A percentile compares a stretch with the other conserved stretches of the same genome.
Evolutionary conservation across 164 flowering plant species (phyloP).

Genomic region (Cinnamomum chago): DNA sequence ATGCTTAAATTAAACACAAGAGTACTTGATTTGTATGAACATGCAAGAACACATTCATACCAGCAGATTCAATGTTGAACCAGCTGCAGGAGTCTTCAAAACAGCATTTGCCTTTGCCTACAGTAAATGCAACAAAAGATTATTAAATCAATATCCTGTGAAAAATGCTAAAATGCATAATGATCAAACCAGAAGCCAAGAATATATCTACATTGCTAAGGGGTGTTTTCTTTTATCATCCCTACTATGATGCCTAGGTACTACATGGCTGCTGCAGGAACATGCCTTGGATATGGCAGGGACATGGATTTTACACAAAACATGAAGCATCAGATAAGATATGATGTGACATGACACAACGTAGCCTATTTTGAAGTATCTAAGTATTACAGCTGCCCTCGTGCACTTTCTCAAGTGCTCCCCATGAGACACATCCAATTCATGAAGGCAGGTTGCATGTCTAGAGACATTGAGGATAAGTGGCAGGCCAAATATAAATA

Average conservation of each 20-base stretch:
- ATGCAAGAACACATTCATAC: slow-evolving; percentile 31
- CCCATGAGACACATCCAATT: too few relatives aligned
- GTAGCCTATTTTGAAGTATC: neutral
- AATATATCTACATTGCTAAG: neutral
- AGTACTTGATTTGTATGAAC: neutral
- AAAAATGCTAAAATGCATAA: neutral
- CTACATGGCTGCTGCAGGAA: neutral
- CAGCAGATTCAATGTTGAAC: slow-evolving; percentile 61
- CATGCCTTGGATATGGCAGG: neutral
- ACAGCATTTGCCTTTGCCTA: slow-evolving; percentile 76
- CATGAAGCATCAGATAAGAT: too few relatives aligned
- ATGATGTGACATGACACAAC: neutral
- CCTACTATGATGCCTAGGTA: neutral
- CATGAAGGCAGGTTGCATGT: too few relatives aligned
- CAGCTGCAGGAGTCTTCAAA: slow-evolving; percentile 54
- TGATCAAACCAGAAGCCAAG: neutral
- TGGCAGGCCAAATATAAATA: too few relatives aligned
- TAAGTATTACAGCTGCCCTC: too few relatives aligned
- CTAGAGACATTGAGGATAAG: too few relatives aligned
- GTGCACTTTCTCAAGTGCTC: neutral
- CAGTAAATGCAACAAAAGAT: slow-evolving; percentile 1
- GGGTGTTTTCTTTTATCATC: too few relatives aligned
- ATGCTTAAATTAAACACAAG: neutral
- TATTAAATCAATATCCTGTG: neutral
- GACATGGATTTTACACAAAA: neutral